Conservation (phyloP, 2,329 filamentous ascomycete genomes). For the Graphilbum ipis-grandicollis region DNA sequence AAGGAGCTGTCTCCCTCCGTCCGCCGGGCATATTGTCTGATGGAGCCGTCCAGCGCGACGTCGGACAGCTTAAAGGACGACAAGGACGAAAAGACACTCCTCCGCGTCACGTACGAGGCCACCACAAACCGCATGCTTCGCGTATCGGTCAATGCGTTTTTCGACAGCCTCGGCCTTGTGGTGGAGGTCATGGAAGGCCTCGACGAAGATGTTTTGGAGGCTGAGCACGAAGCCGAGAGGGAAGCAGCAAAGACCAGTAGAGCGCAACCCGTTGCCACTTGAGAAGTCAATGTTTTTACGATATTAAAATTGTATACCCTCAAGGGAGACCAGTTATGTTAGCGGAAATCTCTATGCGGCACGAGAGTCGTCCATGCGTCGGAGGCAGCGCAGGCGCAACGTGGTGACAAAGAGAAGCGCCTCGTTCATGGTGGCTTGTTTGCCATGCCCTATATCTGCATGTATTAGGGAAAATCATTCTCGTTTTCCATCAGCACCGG, state of each 20-base stretch:
- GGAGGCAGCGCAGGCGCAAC: too few relatives aligned
- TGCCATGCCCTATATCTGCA: too few relatives aligned
- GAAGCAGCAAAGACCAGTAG: neutral
- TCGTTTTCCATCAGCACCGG: too few relatives aligned
- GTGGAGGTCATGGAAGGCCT: conserved; percentile 81
- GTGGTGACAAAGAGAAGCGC: too few relatives aligned
- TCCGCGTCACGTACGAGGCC: conserved; percentile 65
- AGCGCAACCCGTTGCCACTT: too few relatives aligned
- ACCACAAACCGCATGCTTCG: conserved; percentile 93
- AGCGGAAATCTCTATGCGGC: too few relatives aligned
- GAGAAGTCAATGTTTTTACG: too few relatives aligned
- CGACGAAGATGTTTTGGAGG: conserved; percentile 61
- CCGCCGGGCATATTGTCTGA: conserved; percentile 43
- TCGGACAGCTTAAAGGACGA: neutral
- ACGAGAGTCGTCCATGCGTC: too few relatives aligned
- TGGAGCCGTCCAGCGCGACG: conserved; percentile 6
- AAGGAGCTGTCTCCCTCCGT: conserved; percentile 78
- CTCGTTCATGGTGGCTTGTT: too few relatives aligned
- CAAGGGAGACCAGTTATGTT: too few relatives aligned
- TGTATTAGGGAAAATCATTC: too few relatives aligned
- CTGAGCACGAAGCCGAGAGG: conserved; percentile 1
- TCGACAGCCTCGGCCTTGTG: conserved; percentile 74
- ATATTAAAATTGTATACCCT: too few relatives aligned
- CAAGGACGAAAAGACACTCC: conserved; percentile 20
- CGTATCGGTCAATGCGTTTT: conserved; percentile 90